Evolutionary conservation across 208 protist genomes (phyloP), one percentile per base, ranked within the genome.

Genomic region (Leptomonas seymouri): DNA sequence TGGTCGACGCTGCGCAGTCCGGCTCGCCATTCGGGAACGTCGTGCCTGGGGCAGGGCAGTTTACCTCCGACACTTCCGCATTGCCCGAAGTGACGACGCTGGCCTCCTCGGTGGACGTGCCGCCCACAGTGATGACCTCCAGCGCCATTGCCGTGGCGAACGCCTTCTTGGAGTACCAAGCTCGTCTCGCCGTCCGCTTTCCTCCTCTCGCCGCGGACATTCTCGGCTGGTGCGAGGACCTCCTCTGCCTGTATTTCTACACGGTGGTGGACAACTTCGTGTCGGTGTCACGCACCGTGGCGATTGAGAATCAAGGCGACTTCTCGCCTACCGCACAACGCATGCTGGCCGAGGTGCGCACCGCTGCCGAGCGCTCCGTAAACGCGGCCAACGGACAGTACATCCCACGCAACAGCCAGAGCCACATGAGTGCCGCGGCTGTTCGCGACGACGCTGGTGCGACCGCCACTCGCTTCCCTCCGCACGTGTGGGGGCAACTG

Each of bases 211-310:
- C 88, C 15, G 53, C 82, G 3, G 82, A 91, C 45, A 86, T 92
- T 34, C 66, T 96, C 30, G 60, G 34, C 56, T 94, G 91, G 87
- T 82, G 78, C 59, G 82, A 90, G 50, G 84, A 93, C 63, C 71
- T 93, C 54, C 60, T 91, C 54, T 63, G 69, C 56, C 65, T 93
- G 18, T 93, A 92, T 61, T 78, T 91, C n/a, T 94, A 90, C 79
- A 89, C 82, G 23, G 83, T 93, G 14, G 78, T 85, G 41, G 91
- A 93, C 72, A 96, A 84, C 78, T 96, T 96, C 69, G 86, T 96
- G 39, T 93, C 88, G 21, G 78, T 93, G 48, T 94, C 91, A 1
- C 75, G 85, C 44, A 81, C 51, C 28, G 84, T 93, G 50, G 81
- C 74, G 9, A 74, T 96, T 50, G 87, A 93, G 71, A 58, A 90